These are phyloP conservation scores for Mycena citricolor DNA, from an alignment of 1,284 basidiomycete genomes.

Conservation along the genomic window DNA sequence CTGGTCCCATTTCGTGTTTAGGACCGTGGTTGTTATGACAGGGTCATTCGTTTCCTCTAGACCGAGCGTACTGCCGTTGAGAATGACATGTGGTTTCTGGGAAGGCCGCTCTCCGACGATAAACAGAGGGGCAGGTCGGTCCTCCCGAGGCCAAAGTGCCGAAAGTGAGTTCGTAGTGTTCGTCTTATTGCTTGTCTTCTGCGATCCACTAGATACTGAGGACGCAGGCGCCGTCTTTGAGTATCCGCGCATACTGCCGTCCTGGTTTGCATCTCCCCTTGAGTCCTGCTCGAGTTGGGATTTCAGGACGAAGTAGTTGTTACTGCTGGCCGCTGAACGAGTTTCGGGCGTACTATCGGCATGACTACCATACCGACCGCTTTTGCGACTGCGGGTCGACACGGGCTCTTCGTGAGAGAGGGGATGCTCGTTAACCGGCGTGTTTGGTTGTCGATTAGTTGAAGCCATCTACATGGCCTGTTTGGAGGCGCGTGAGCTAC, in stretches of 20 bases:
- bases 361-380: constrained; percentile 17
- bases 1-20: constrained; percentile 68
- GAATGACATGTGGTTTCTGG: constrained; percentile 30
- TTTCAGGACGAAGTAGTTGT: constrained; percentile 61
- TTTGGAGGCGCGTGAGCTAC: too few species aligned
- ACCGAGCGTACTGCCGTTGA: constrained; percentile 32
- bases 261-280: too few species aligned
- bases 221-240: constrained; percentile 31
- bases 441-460: constrained; percentile 21
- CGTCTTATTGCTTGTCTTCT: constrained; percentile 33
- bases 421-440: constrained; percentile 21
- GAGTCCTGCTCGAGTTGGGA: constrained; percentile 55
- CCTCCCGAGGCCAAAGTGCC: constrained; percentile 36
- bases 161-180: constrained; percentile 25
- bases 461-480: constrained; percentile 23
- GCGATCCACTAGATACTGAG: constrained; percentile 15
- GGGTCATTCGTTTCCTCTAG: constrained; percentile 23
- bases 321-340: constrained; percentile 14
- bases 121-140: constrained; percentile 45
- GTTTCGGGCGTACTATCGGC: constrained; percentile 15
- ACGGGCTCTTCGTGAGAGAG: constrained; percentile 14
- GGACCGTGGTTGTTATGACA: constrained; percentile 43
- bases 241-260: constrained; percentile 61
- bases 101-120: constrained; percentile 42
- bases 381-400: constrained; percentile 17